phyloP scores from a whole-genome alignment of 495 filamentous ascomycete species.

The Penicillium parvum region DNA sequence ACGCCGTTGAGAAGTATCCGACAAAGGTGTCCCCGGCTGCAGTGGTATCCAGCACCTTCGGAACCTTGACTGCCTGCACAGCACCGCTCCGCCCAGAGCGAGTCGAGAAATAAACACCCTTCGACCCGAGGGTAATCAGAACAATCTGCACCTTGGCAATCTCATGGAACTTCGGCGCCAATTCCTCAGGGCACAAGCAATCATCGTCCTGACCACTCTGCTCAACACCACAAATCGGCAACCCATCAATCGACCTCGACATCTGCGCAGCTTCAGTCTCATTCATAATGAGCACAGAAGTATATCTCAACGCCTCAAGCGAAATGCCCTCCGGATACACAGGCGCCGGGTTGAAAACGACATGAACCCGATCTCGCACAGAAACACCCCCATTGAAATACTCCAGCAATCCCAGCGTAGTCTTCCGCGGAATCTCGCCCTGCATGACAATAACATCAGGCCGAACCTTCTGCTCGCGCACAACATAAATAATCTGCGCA shows the following conservation, averaged over 20 bases:
- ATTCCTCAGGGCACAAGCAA: slow-evolving; percentile 35
- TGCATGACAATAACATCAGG: slow-evolving; percentile 68
- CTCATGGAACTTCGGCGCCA: slow-evolving; percentile 45
- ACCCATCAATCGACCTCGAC: slow-evolving; percentile 23
- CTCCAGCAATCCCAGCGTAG: slow-evolving; percentile 58
- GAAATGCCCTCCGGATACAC: slow-evolving; percentile 44
- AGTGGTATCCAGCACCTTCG: slow-evolving; percentile 77
- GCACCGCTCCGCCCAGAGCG: slow-evolving; percentile 25
- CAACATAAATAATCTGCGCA: slow-evolving; percentile 3
- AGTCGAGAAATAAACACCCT: slow-evolving; percentile 54
- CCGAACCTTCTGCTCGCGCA: slow-evolving; percentile 6
- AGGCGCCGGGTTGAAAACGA: slow-evolving; percentile 62
- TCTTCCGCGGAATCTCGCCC: slow-evolving; percentile 67
- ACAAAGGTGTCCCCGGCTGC: slow-evolving; percentile 87
- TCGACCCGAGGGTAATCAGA: slow-evolving; percentile 68
- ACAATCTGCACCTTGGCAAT: slow-evolving; percentile 60
- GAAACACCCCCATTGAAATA: slow-evolving; percentile 38
- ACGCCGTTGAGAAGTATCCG: slow-evolving; percentile 30
- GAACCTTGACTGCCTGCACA: slow-evolving; percentile 49
- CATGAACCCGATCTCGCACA: slow-evolving; percentile 1
- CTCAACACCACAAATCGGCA: slow-evolving; percentile 9
- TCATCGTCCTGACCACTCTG: slow-evolving; percentile 6
- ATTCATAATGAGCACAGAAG: slow-evolving; percentile 74
- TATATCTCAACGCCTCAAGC: slow-evolving; percentile 53
- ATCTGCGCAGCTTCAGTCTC: slow-evolving; percentile 75